Conservation (phyloP, 1,139 yeast species). For the Suhomyces terraborum region DNA sequence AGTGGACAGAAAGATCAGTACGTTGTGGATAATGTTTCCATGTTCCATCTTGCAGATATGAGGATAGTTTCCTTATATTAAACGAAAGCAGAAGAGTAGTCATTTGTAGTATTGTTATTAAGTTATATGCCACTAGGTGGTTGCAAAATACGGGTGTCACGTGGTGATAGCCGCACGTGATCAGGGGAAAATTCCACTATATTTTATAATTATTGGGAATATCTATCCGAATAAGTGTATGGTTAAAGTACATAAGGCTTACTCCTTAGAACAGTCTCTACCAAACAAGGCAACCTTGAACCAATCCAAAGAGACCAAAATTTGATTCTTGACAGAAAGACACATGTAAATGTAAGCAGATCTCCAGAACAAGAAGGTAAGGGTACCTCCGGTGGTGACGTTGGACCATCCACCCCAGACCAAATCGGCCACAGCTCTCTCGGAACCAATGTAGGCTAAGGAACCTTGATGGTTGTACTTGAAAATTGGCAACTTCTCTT, state of each 20-base stretch:
- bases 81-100: conserved; percentile 12
- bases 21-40: conserved; percentile 36
- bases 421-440: conserved; percentile 91
- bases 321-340: conserved; percentile 83
- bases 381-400: conserved; percentile 78
- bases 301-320: conserved; percentile 87
- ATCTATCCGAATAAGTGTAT: background rate
- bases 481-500: conserved; percentile 57
- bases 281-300: conserved; percentile 83
- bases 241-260: conserved; percentile 12
- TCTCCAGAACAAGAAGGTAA: conserved; percentile 93
- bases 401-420: conserved; percentile 87
- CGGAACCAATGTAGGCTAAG: conserved; percentile 82
- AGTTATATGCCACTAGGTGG: too few species aligned
- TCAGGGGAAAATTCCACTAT: background rate
- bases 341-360: conserved; percentile 92
- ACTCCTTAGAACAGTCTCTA: conserved; percentile 73
- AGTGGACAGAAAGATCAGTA: conserved; percentile 25
- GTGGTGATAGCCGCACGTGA: background rate
- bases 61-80: conserved; percentile 16
- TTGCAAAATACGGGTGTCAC: too few species aligned
- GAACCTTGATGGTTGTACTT: conserved; percentile 71
- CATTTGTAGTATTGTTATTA: too few species aligned
- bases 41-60: conserved; percentile 10
- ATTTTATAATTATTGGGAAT: conserved; percentile 1